These are phyloP conservation scores for Vaccinium vitisidaea DNA, from an alignment of 148 eudicot species.

Conservation along the genomic window DNA sequence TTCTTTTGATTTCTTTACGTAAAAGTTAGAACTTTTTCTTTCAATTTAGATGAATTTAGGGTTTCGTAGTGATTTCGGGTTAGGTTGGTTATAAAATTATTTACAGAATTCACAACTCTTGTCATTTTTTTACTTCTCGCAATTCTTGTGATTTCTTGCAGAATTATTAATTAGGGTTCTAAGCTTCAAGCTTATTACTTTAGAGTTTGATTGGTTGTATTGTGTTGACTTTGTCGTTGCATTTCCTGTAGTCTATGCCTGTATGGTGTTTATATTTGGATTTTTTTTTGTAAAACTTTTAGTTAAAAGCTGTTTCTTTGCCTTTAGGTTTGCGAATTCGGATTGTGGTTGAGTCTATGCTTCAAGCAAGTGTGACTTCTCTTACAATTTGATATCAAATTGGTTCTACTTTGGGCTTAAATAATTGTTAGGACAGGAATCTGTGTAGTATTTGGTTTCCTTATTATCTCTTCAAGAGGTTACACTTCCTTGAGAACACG, in stretches of 20 bases:
- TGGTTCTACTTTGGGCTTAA: not conserved
- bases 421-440: not conserved
- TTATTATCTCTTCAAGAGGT: not conserved
- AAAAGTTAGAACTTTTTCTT: not conserved
- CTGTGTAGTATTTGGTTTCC: not conserved
- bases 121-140: not conserved
- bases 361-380: not conserved
- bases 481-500: not conserved
- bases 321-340: not conserved
- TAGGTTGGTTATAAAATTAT: not conserved
- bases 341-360: not conserved
- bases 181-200: not conserved
- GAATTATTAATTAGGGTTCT: not conserved
- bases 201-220: not conserved
- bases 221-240: not conserved
- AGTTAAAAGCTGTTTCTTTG: not conserved
- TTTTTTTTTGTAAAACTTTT: not conserved
- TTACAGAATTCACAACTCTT: not conserved
- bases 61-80: slow-evolving; percentile 12
- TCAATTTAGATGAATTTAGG: not conserved
- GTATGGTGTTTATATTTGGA: too few species aligned
- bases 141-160: too few species aligned
- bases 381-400: not conserved
- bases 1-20: not conserved
- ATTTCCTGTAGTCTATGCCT: too few species aligned